Evolutionary conservation across 129 eudicot genomes (phyloP), one percentile per base, ranked within the genome.

Genomic region (Kitagawia praeruptora): DNA sequence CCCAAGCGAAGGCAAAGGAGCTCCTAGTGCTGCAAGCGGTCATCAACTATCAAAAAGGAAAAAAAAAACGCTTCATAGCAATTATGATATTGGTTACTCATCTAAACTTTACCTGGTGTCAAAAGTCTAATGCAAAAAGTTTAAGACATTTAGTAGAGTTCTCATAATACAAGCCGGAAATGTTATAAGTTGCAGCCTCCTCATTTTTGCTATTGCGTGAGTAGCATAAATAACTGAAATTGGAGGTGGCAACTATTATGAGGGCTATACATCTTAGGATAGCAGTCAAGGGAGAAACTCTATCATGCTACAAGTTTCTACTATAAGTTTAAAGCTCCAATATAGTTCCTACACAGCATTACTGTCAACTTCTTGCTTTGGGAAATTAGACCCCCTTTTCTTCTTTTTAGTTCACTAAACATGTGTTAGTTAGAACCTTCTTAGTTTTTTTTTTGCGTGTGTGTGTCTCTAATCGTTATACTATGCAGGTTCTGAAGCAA

Each of bases 401-500:
- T 40, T 70, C 46, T 71, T 71, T 6, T 71, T 70, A 21, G 75
- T 41, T 39, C 48, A 71, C 27, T 41, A 71, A 42, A 38, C 46
- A 71, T 38, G 28, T 21, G 31, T 71, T 40, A 23, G 3, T 40
- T 71, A 71, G 45, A 39, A 71, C 53, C 38, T 34, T 49, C 8
- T 51, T 19, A 2, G 49, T 0, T 46, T 40, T 40, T 3, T 40
- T 40, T 6, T 45, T 49, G 21, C 4, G 21, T 16, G 58, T 51
- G 18, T 44, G 9, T 21, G 37, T 73, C 42, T 40, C 49, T 73
- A n/a, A 44, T 42, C 34, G 21, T n/a, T 74, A 6, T 75, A 4
- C 54, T 44, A 49, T 70, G 28, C 87, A 89, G 96, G 96, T 79
- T 82, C 93, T 51, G 96, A 91, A 81, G 93, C 93, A 49, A 72